Evolutionary conservation across 257 asterid genomes (phyloP), one percentile per base, ranked within the genome.

Genomic region (Solanum chmielewskii): DNA sequence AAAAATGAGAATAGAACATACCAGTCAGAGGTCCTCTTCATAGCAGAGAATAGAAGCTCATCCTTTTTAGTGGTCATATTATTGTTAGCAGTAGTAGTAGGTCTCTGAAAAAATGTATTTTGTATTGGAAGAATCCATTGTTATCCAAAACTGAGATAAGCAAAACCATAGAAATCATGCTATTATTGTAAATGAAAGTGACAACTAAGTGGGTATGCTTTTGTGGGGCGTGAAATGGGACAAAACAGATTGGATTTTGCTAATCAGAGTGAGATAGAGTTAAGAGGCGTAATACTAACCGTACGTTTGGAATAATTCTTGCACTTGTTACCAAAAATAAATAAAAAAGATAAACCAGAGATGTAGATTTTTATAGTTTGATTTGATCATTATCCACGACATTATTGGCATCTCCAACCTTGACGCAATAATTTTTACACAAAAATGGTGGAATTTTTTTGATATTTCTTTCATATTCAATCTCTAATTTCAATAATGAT

Each of bases 21-120:
- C 99, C 99, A 96, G 77, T 96, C 98, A 45, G 96, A 93, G 39
- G 98, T 96, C 84, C 99, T 93, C 95, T 91, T 90, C 97, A 94
- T 93, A 90, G 96, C 95, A 89, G 95, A 78, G 49, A 96, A 93
- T 69, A 96, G 94, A 31, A 90, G 92, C 47, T 93, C 95, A 82
- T 96, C 93, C 89, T 93, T 96, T 92, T 91, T 95, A 69, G 88
- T 88, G 85, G 93, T 86, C 93, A 92, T 92, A 83, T 88, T 92
- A 82, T 88, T 88, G 45, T 90, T 66, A 88, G 86, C 62, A 29
- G 68, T 21, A 41, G 68, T n/a, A 41, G 88, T 47, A 9, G 83
- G 20, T 5, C 86, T 89, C 91, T 41, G 83, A 87, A 78, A 14
- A 62, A 4, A 62, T 62, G 69, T 27, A 27, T 80, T 80, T 80